These are phyloP conservation scores for Caloboletus inedulis DNA, from an alignment of 1,284 basidiomycete species.

Conservation along the genomic window DNA sequence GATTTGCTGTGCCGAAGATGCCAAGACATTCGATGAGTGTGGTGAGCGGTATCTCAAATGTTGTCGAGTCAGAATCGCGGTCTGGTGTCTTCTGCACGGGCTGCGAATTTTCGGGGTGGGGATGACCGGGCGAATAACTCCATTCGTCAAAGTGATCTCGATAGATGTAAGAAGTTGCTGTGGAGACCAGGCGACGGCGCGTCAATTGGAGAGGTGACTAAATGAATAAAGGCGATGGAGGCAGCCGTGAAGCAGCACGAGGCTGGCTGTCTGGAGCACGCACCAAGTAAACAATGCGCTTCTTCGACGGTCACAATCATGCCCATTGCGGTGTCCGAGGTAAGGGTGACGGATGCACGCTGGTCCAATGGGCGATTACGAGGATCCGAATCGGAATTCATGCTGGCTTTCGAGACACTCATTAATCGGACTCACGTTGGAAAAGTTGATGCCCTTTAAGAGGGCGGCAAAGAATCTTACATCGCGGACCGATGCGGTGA, in stretches of 20 bases:
- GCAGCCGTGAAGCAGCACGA: constrained; percentile 4
- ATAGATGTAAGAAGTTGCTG: constrained; percentile 86
- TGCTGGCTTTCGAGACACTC: neutral
- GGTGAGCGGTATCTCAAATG: constrained; percentile 81
- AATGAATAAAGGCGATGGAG: neutral
- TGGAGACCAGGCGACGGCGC: neutral
- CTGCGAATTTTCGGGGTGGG: constrained; percentile 24
- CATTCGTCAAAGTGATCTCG: constrained; percentile 76
- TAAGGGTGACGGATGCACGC: constrained; percentile 78
- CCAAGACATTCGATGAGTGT: constrained; percentile 87
- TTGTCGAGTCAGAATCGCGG: constrained; percentile 32
- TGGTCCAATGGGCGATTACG: constrained; percentile 30
- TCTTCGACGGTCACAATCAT: constrained; percentile 88
- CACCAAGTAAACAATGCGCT: constrained; percentile 74
- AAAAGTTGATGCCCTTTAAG: constrained; percentile 75
- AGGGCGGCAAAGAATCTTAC: constrained; percentile 73
- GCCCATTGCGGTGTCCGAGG: constrained; percentile 65
- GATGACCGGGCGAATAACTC: constrained; percentile 17
- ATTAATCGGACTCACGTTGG: constrained; percentile 50
- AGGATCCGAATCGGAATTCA: constrained; percentile 3
- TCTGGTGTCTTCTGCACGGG: constrained; percentile 10
- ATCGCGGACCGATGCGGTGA: constrained; percentile 74
- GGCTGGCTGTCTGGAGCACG: constrained; percentile 20
- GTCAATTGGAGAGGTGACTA: neutral
- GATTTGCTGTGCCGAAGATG: constrained; percentile 80